Evolutionary conservation across 78 protist species (phyloP), one percentile per base, ranked within the genome.

Genomic region (Speleostelium caveatum): DNA sequence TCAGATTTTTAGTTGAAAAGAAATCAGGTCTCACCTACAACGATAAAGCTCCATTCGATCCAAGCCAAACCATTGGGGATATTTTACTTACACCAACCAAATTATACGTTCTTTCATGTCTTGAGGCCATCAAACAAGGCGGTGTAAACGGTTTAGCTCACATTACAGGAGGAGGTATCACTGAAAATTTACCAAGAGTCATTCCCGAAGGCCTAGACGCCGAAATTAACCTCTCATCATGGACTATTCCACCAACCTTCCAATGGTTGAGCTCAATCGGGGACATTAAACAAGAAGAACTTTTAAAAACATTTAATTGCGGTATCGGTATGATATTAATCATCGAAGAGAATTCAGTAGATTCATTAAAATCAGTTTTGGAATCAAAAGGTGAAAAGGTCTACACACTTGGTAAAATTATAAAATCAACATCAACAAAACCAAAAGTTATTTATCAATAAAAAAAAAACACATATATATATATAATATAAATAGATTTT

Each of bases 151-250:
- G 92, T 39, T 42, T 96, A 0, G 96, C 96, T 24, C 96, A 96
- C 75, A 96, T 96, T 76, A 96, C 97, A 3, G 97, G 97, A 41
- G 97, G 97, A 24, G 97, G 97, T 39, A 75, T 96, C 41, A 73
- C 74, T 30, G 97, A 92, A 67, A 96, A 96, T 68, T 55, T 96
- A n/a, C 96, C 96, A 22, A 92, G 97, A 49, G 96, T 94, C 16
- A 53, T 93, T 30, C 88, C 94, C 8, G 51, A 89, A n/a, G 85
- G 75, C 17, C 24, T 85, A 33, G 36, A 68, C 14, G 94, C 95
- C 8, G 36, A 65, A 45, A 33, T 93, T 24, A 63, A 69, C 39
- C n/a, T 91, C 24, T 30, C 33, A 24, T 26, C 60, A 28, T 96
- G 98, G 98, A 60, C 53, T 7, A 65, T 94, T 41, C 83, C 59